These are phyloP conservation scores for Suillus decipiens DNA, from an alignment of 768 basidiomycete genomes.

Conservation along the genomic window DNA sequence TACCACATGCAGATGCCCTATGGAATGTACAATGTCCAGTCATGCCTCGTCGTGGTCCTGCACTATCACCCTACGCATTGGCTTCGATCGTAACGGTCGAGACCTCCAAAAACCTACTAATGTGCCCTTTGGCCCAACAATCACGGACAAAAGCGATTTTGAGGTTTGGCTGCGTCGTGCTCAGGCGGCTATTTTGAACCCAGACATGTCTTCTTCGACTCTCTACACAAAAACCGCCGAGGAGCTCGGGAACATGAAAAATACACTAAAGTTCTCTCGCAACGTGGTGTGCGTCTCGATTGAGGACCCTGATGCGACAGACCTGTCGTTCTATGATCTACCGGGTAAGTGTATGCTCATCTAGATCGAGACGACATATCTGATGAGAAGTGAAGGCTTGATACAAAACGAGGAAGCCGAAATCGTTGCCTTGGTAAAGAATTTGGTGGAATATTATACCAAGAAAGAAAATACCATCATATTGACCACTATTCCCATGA, in stretches of 20 bases:
- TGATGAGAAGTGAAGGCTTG: constrained; percentile 41
- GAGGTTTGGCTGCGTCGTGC: constrained; percentile 49
- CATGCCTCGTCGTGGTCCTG: constrained; percentile 43
- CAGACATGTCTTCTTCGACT: constrained; percentile 11
- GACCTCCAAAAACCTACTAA: constrained; percentile 25
- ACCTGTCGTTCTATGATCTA: constrained; percentile 55
- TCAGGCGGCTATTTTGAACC: constrained; percentile 46
- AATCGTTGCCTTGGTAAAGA: constrained; percentile 45
- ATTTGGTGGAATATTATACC: constrained; percentile 52
- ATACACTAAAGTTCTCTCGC: constrained; percentile 43
- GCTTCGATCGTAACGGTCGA: constrained; percentile 32
- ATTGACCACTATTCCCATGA: constrained; percentile 67
- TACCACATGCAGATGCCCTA: constrained; percentile 44
- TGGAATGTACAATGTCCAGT: constrained; percentile 53
- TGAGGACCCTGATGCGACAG: constrained; percentile 44
- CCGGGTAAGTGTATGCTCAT: constrained; percentile 40
- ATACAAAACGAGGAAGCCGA: constrained; percentile 53
- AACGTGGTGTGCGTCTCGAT: constrained; percentile 52
- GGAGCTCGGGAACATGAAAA: constrained; percentile 31
- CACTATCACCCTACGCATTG: constrained; percentile 42
- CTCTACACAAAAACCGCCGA: constrained; percentile 27
- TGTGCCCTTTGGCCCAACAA: constrained; percentile 30
- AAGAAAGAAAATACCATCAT: constrained; percentile 55
- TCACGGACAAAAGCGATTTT: constrained; percentile 34
- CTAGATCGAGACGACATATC: background rate